Evolutionary conservation across 306 rosid genomes (phyloP), one percentile per base, ranked within the genome.

Genomic region (Parietaria judaica): DNA sequence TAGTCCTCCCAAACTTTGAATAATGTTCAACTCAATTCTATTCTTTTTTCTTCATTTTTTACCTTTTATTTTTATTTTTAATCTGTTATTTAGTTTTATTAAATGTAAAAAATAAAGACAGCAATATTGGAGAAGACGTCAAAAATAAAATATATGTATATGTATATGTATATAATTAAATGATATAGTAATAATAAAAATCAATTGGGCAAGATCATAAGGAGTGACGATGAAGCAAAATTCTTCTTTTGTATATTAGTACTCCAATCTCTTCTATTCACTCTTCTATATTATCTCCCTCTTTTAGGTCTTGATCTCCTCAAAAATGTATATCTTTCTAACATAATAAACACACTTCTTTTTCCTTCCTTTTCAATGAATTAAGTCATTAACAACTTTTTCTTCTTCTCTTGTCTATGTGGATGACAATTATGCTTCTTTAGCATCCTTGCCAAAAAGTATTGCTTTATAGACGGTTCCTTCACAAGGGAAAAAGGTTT

Each of bases 381-480:
- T 69, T 2, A 23, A 23, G 31, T 23, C 31, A 23, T 23, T 86
- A 56, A 64, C 37, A 72, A 58, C 41, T 41, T 31, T 64, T 35
- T 66, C 34, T 51, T 69, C 41, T 68, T 71, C 73, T 67, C 8
- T 54, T 59, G 56, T 65, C 5, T 57, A 16, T 54, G 14, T 51
- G 54, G 46, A 53, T 36, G 51, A 56, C 46, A 66, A 72, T 73
- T 56, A 76, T 66, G 23, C 74, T 51, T 38, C 68, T 68, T 69
- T 17, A 45, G 74, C 61, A 87, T 87, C 85, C 78, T 87, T 80
- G 66, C 76, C 49, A 78, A 84, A 87, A 84, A 86, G 80, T 68
- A 83, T 67, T 82, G 84, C 88, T 80, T 84, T 76, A 45, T 51
- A 74, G 76, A 75, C 76, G 86, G 84, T 84, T 87, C 73, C 86